Percentiles rank a stretch among this genome's conserved stretches.
Conservation (phyloP, 2,329 filamentous ascomycete species). For the Colletotrichum liaoningense region DNA sequence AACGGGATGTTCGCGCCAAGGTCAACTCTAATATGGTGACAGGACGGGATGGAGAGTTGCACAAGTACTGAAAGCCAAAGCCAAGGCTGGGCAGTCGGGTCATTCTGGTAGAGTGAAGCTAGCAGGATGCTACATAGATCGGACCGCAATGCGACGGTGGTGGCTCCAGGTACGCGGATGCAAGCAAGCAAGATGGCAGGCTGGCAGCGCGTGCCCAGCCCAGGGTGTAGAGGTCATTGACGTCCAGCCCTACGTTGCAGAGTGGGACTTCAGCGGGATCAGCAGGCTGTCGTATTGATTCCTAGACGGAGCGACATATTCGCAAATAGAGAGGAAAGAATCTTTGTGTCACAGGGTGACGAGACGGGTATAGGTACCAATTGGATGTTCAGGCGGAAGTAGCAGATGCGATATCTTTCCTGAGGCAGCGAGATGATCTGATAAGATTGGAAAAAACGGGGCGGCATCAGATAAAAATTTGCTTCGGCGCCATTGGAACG, state of each 20-base stretch:
- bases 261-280: not conserved
- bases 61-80: not conserved
- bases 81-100: not conserved
- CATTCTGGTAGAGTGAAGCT: not conserved
- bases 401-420: not conserved
- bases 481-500: constrained; percentile 3
- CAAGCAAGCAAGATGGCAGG: not conserved
- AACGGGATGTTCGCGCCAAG: not conserved
- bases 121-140: not conserved
- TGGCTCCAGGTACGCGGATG: not conserved
- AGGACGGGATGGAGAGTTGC: not conserved
- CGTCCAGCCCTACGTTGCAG: not conserved
- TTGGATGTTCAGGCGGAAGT: not conserved
- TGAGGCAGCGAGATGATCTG: constrained; percentile 29
- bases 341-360: not conserved
- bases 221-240: not conserved
- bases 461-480: constrained; percentile 31
- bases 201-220: not conserved
- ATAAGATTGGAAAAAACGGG: constrained; percentile 35
- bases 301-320: not conserved
- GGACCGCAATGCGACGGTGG: not conserved
- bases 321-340: not conserved
- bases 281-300: too few species aligned
- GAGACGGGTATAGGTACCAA: not conserved
- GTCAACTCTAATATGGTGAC: not conserved